Conservation (phyloP, 1,139 yeast species). For the Kluyveromyces sp. region DNA sequence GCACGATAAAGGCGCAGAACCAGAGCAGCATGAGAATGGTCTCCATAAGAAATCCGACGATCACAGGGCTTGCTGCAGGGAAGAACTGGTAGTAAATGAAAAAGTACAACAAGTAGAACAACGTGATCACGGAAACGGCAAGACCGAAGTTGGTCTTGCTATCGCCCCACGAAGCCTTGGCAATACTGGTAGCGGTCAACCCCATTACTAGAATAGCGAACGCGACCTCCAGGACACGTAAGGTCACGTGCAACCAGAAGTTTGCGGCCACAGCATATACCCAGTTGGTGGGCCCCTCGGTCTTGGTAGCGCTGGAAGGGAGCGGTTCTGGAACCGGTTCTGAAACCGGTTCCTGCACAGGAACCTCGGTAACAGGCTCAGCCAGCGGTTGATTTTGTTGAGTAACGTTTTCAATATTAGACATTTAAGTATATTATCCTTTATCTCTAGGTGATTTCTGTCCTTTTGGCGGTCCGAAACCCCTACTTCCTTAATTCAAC, state of each 20-base stretch:
- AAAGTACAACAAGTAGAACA: constrained; percentile 15
- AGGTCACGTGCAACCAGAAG: neutral
- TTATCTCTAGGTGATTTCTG: neutral
- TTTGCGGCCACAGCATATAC: neutral
- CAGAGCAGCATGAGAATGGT: constrained; percentile 19
- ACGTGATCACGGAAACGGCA: constrained; percentile 22
- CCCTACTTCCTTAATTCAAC: no score
- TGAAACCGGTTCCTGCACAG: no score
- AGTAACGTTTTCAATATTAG: constrained; percentile 1
- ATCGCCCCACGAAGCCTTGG: constrained; percentile 16
- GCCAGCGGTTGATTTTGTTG: no score
- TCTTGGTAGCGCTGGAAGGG: neutral
- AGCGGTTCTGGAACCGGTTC: no score
- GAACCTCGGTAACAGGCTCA: no score
- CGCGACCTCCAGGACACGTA: constrained; percentile 16
- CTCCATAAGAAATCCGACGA: constrained; percentile 14
- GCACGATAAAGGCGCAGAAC: constrained; percentile 25
- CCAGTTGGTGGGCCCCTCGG: neutral
- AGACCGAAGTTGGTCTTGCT: constrained; percentile 23
- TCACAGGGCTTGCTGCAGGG: constrained; percentile 4
- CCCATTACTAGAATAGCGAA: constrained; percentile 23
- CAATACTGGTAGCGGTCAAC: constrained; percentile 18
- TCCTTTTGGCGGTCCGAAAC: neutral
- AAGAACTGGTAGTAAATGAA: neutral
- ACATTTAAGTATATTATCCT: neutral